A percentile compares a stretch with the other conserved stretches of the same genome.
phyloP scores from a whole-genome alignment of 257 asterid genomes.

The Nicotiana sylvestris region DNA sequence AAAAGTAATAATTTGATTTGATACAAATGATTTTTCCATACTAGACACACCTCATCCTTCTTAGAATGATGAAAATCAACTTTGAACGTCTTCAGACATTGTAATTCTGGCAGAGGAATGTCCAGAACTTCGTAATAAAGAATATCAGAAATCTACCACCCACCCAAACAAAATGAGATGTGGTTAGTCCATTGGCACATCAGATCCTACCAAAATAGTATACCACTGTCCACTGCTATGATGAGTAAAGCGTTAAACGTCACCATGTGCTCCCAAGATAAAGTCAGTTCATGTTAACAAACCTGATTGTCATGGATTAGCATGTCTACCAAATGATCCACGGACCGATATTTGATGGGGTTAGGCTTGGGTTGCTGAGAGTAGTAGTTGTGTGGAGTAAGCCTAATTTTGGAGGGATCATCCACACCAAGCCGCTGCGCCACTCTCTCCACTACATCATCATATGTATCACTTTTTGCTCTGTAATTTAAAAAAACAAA shows the following conservation, averaged over 20 bases:
- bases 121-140: no score
- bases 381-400: constrained; percentile 96
- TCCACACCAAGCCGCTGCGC: constrained; percentile 80
- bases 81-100: no score
- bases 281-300: constrained; percentile 2
- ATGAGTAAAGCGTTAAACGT: background rate
- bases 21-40: no score
- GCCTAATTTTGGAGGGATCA: constrained; percentile 90
- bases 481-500: constrained; percentile 32
- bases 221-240: background rate
- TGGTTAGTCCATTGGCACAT: constrained; percentile 16
- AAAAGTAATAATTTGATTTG: no score
- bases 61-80: no score
- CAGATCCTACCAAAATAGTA: constrained; percentile 2
- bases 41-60: no score
- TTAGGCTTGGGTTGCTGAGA: constrained; percentile 97
- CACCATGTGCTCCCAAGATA: background rate
- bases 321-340: constrained; percentile 84
- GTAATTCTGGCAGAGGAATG: no score
- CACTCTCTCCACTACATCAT: constrained; percentile 90
- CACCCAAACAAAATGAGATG: background rate
- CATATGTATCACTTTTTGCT: constrained; percentile 87
- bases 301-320: constrained; percentile 99
- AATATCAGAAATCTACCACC: no score
- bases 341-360: constrained; percentile 79